phyloP scores from a whole-genome alignment of 129 eudicot genomes.

The Flaveria robusta region DNA sequence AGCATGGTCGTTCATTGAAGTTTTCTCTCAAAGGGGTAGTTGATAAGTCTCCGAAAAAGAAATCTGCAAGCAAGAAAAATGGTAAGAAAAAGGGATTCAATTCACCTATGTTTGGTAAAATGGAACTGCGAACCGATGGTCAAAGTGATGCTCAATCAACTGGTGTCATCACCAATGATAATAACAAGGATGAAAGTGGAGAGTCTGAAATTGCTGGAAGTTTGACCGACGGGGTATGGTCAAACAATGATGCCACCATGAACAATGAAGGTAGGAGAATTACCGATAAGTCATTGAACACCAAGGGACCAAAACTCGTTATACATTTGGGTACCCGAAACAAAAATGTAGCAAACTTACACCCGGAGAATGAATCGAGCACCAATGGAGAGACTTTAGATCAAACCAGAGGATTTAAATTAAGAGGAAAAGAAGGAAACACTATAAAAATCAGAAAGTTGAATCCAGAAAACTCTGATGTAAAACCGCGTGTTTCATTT shows the following conservation, averaged over 20 bases:
- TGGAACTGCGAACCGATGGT: slow-evolving; percentile 41
- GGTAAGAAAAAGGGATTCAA: slow-evolving; percentile 50
- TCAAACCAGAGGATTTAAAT: slow-evolving; percentile 48
- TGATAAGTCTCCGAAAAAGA: slow-evolving; percentile 74
- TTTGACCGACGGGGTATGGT: slow-evolving; percentile 46
- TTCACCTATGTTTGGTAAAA: slow-evolving; percentile 26
- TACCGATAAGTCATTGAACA: slow-evolving; percentile 42
- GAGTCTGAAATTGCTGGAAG: slow-evolving; percentile 52
- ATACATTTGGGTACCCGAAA: slow-evolving; percentile 73
- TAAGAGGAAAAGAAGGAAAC: slow-evolving; percentile 50
- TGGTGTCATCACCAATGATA: slow-evolving; percentile 40
- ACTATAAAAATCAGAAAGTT: slow-evolving; percentile 61
- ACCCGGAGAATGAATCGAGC: slow-evolving; percentile 43
- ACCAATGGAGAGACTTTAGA: slow-evolving; percentile 47
- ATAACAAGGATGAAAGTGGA: slow-evolving; percentile 47
- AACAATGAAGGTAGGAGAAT: slow-evolving; percentile 38
- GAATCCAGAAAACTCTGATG: slow-evolving; percentile 33
- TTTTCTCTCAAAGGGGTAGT: slow-evolving; percentile 69
- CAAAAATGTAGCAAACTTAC: slow-evolving; percentile 47
- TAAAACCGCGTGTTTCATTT: slow-evolving; percentile 37
- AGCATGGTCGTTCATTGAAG: slow-evolving; percentile 61
- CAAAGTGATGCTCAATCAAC: slow-evolving; percentile 44
- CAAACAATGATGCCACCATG: slow-evolving; percentile 47
- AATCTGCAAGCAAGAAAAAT: slow-evolving; percentile 57
- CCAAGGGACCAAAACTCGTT: slow-evolving; percentile 81